Percentiles rank a stretch among this genome's conserved stretches.
phyloP scores from a whole-genome alignment of 768 basidiomycete genomes.

The Termitomyces sp. region DNA sequence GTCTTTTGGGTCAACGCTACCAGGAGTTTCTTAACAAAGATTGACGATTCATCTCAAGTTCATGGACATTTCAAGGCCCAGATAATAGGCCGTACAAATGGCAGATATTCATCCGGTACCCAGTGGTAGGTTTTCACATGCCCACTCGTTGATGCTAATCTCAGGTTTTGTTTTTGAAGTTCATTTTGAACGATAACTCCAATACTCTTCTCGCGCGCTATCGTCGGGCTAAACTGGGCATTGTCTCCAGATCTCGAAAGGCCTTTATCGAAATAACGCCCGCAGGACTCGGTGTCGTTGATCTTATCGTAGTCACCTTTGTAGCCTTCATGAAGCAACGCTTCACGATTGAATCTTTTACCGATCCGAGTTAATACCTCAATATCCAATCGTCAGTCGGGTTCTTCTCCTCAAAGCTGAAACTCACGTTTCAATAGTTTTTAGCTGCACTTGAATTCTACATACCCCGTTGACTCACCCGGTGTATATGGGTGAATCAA shows the following conservation, averaged over 20 bases:
- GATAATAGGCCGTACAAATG: constrained; percentile 31
- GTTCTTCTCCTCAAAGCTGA: background rate
- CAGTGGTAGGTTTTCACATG: constrained; percentile 23
- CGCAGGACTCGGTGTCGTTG: constrained; percentile 21
- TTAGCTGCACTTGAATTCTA: too few species aligned
- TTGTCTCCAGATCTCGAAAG: constrained; percentile 26
- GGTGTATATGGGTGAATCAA: too few species aligned
- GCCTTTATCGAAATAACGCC: constrained; percentile 28
- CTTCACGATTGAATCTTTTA: constrained; percentile 5
- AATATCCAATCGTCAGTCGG: background rate
- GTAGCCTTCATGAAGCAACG: constrained; percentile 23
- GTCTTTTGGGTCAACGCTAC: background rate
- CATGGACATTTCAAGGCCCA: constrained; percentile 34
- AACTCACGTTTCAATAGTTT: background rate
- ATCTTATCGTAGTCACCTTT: constrained; percentile 27
- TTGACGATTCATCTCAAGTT: constrained; percentile 14
- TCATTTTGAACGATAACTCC: constrained; percentile 25
- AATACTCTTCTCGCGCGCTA: constrained; percentile 25
- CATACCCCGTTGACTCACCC: too few species aligned
- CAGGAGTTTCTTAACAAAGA: background rate
- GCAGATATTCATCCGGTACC: constrained; percentile 34
- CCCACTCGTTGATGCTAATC: background rate
- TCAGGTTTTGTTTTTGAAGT: constrained; percentile 18
- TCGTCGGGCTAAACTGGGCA: constrained; percentile 26
- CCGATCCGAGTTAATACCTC: constrained; percentile 1